phyloP scores from a whole-genome alignment of 2,329 filamentous ascomycete genomes.

The Dothiorella sarmentorum region DNA sequence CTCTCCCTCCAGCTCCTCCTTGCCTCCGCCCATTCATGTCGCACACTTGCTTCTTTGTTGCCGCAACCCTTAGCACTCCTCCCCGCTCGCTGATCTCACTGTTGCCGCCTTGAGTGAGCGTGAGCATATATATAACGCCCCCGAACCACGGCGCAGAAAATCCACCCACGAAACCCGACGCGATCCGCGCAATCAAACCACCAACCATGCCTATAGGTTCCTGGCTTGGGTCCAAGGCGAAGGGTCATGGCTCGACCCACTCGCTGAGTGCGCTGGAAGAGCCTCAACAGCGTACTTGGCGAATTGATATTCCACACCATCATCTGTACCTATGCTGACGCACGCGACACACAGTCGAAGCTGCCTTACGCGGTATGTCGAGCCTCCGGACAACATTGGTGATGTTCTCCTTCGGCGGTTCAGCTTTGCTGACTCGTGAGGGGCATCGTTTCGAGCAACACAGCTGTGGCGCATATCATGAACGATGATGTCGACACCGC shows the following conservation, averaged over 20 bases:
- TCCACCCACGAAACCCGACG: not conserved
- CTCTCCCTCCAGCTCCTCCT: not conserved
- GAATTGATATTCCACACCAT: not conserved
- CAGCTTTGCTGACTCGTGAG: not conserved
- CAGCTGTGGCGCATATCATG: slow-evolving; percentile 70
- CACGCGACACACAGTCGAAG: slow-evolving; percentile 35
- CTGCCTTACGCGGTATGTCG: slow-evolving; percentile 45
- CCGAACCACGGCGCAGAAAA: not conserved
- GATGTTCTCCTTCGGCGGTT: too few species aligned
- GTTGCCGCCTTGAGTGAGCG: not conserved
- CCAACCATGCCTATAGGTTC: slow-evolving; percentile 12
- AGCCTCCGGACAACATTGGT: too few species aligned
- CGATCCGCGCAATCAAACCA: not conserved
- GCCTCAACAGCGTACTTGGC: slow-evolving; percentile 51
- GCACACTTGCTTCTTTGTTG: not conserved
- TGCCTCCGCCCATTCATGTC: not conserved
- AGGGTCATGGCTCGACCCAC: slow-evolving; percentile 45
- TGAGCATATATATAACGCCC: too few species aligned
- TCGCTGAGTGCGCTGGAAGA: slow-evolving; percentile 58
- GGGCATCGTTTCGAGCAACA: slow-evolving; percentile 17
- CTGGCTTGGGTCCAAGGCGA: slow-evolving; percentile 38
- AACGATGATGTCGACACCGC: slow-evolving; percentile 87
- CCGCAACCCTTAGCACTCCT: not conserved
- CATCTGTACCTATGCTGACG: slow-evolving; percentile 23
- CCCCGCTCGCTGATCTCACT: not conserved